Base-by-base conservation (phyloP, 73 alveolate genomes). In the Diophrys appendiculata region DNA sequence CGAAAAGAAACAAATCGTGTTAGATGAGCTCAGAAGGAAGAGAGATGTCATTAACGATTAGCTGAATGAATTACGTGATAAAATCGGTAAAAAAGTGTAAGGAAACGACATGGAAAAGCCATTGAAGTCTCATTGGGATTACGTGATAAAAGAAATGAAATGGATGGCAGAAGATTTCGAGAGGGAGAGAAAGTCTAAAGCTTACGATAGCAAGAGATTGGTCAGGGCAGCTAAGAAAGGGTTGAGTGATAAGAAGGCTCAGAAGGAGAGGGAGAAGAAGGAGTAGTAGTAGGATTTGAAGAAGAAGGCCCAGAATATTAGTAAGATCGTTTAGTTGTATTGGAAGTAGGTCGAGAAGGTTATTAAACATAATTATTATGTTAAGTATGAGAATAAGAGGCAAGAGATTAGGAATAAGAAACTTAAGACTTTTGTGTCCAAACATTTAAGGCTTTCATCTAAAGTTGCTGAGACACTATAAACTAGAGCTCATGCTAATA, bases 161-260 rank as follows among this genome's bases (percentile, higher is more conserved):
- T 95, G 99, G 97, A 92, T 95, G 96, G 95, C 97, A 22, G 89
- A 83, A 3, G 97, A 95, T 82, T 95, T 95, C 72, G 98, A 95
- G 54, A 91, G 94, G 80, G 99, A 95, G 73, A 79, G 97, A 52
- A 91, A 81, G 84, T 69, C 84, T 33, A 89, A 91, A 82, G 76
- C 87, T 64, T 54, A 55, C 64, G 76, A 73, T 29, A 54, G 88
- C 34, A 84, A 87, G 71, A 91, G 85, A 54, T 68, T 73, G 13
- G 83, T 80, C 32, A 83, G 92, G 32, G 84, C 91, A 23, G 84
- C 89, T 75, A 88, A 72, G 71, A 88, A 83, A 43, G 80, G 77
- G 27, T 64, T 84, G 3, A 78, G 78, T 28, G 91, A 77, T 54
- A 88, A 78, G 77, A 76, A 84, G 30, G 72, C 26, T 30, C 55